Conservation (phyloP, 2,329 filamentous ascomycete species). For the Epichloe glyceriae region DNA sequence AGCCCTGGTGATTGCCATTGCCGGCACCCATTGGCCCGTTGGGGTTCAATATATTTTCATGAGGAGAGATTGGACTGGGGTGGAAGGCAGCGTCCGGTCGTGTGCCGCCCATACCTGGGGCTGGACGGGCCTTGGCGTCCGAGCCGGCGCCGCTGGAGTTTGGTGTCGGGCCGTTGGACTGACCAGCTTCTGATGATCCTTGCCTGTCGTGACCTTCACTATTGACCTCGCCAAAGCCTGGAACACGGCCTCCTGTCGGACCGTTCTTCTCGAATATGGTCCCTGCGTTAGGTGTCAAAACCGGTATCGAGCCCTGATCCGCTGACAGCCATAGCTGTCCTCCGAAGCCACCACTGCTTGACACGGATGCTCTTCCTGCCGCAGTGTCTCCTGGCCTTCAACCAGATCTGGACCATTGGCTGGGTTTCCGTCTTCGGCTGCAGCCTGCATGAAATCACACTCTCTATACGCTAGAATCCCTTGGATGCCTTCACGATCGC, state of each 20-base stretch:
- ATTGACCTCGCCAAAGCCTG: conserved; percentile 28
- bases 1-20: conserved; percentile 21
- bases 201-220: conserved; percentile 35
- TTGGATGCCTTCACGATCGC: conserved; percentile 22
- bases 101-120: conserved; percentile 23
- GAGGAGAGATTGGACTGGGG: conserved; percentile 35
- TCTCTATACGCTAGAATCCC: conserved; percentile 33
- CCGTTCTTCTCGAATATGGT: conserved; percentile 22
- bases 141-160: conserved; percentile 35
- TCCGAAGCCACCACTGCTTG: not conserved
- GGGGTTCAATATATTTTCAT: conserved; percentile 26
- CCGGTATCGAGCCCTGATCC: conserved; percentile 24
- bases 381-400: conserved; percentile 18
- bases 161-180: conserved; percentile 44
- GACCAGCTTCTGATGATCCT: conserved; percentile 34
- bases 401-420: conserved; percentile 26
- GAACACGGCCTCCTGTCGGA: conserved; percentile 13
- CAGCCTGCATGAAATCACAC: conserved; percentile 28
- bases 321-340: conserved; percentile 25
- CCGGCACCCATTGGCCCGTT: conserved; percentile 22
- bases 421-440: conserved; percentile 28
- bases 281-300: conserved; percentile 21
- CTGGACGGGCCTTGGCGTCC: conserved; percentile 16
- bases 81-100: conserved; percentile 34
- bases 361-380: not conserved